Evolutionary conservation across 805 yeast species (phyloP), one percentile per base, ranked within the genome.

Genomic region (Jamesozyma rosinii): DNA sequence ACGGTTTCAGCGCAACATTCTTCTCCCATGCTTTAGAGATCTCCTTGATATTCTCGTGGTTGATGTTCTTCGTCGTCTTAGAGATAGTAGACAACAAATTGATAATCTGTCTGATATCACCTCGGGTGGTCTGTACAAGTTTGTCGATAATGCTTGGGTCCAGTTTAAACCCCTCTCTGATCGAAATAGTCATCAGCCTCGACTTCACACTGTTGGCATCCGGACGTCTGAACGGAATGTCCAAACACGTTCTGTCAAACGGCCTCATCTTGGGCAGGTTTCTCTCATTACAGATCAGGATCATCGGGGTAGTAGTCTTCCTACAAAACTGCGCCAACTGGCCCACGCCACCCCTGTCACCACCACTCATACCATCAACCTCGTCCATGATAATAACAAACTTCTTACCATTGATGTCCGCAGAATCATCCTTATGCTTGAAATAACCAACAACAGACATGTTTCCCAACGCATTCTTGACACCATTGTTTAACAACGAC

Each of bases 291-390:
- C 97, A 90, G 48, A 92, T 89, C 42, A 90, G 71, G 46, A 92
- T 88, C 68, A 92, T 75, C 14, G 99, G 98, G 53, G 90, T 85
- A 36, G 79, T 74, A 0, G 97, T 88, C 40, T 79, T 81, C 35
- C 82, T 74, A 59, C 97, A 89, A 53, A 86, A 82, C 34, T 82
- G 79, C 0, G 97, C 87, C 63, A 92, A 72, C 47, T 88, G 94
- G 20, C 96, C 97, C 22, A 92, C 95, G 49, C 99, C 99, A 48
- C 99, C 99, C 54, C 92, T 81, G 64, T 92, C 99, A 50, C 99
- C 99, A 58, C 94, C 88, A 34, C 95, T 86, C 97, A 92, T 92
- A 53, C 99, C 99, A 63, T 92, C 99, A 26, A 92, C 97, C 67
- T 92, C 99, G 66, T 92, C 99, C 97, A 92, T 88, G 49, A 92